A percentile compares a stretch with the other conserved stretches of the same genome.
Evolutionary conservation across 2,329 filamentous ascomycete genomes (phyloP).

Genomic region (Neofusicoccum parvum): DNA sequence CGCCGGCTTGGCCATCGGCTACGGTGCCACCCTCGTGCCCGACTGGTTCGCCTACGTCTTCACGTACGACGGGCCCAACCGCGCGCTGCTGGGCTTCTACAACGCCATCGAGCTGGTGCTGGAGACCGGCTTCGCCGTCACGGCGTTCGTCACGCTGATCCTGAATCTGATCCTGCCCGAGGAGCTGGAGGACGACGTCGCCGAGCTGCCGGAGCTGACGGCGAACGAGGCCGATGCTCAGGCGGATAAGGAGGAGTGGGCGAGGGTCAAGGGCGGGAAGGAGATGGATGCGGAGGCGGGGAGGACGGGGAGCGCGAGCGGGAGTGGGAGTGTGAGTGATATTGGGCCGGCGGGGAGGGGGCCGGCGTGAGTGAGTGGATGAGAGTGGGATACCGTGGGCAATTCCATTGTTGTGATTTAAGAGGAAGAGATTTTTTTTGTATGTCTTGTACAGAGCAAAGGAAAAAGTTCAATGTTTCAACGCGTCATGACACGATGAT

Average conservation of each 20-base stretch:
- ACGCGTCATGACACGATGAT: too few relatives aligned
- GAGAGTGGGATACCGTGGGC: not conserved
- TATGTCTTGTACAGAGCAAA: not conserved
- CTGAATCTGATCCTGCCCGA: slow-evolving; percentile 74
- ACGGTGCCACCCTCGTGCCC: slow-evolving; percentile 54
- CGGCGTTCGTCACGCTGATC: slow-evolving; percentile 70
- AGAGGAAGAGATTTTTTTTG: not conserved
- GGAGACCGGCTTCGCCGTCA: slow-evolving; percentile 69
- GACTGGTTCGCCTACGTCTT: slow-evolving; percentile 71
- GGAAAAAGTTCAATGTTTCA: too few relatives aligned
- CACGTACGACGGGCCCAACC: slow-evolving; percentile 70
- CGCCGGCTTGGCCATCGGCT: slow-evolving; percentile 71
- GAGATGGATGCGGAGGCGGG: slow-evolving; percentile 41
- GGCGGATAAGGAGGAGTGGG: slow-evolving; percentile 35
- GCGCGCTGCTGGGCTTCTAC: slow-evolving; percentile 69
- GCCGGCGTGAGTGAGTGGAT: not conserved
- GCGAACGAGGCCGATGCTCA: slow-evolving; percentile 43
- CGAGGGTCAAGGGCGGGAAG: slow-evolving; percentile 34
- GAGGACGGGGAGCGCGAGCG: slow-evolving; percentile 31
- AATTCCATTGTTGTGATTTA: not conserved
- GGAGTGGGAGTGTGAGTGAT: not conserved
- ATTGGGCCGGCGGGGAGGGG: not conserved
- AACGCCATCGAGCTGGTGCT: slow-evolving; percentile 61
- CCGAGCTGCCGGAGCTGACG: slow-evolving; percentile 42
- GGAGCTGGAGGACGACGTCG: slow-evolving; percentile 58